Base-by-base conservation (phyloP, 2,329 filamentous ascomycete genomes). In the Cladophialophora psammophila region DNA sequence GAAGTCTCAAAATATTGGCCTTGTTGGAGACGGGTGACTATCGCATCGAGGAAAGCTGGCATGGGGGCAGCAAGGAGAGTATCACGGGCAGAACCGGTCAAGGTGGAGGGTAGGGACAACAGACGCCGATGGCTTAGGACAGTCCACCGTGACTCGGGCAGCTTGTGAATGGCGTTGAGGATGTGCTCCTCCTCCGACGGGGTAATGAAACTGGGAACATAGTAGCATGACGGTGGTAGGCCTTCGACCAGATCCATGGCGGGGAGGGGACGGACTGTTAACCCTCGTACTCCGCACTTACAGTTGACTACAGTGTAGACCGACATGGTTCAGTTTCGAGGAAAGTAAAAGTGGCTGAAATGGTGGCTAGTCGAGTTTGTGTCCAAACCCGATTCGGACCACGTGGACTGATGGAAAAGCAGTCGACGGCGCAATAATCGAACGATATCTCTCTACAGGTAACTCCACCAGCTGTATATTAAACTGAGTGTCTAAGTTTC, bases 51-150 rank as follows among this genome's bases (percentile, higher is more conserved):
- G 89, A 92, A 98, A 5, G 80, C 58, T 13, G 94, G 94, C 6
- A 98, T 83, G 6, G 89, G 85, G 5, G 80, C 77, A 2, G 89
- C 84, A 31, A 98, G 84, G 0, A 99, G 86, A 15, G 87, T 90
- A 77, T 97, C 87, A 42, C 50, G 59, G 15, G 70, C 58, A 8
- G 79, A 86, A 62, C 88, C 87, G 40, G 92, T 90, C 9, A 98
- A 87, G 64, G 92, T 87, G 2, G 92, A 95, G 1, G 94, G 95
- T 85, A 94, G 93, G 0, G 92, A 92, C 83, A 98, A 94, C 0
- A 99, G 87, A 50, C 94, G 90, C 63, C 95, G 91, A 78, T 93
- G 92, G n/a, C 90, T 88, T 63, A 99, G 89, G 58, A 90, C 86
- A 69, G 92, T 94, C 94, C 95, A 99, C 76, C 89, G 86, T 32